Base-by-base conservation (phyloP, 495 filamentous ascomycete genomes). In the Pyrenula massariospora region DNA sequence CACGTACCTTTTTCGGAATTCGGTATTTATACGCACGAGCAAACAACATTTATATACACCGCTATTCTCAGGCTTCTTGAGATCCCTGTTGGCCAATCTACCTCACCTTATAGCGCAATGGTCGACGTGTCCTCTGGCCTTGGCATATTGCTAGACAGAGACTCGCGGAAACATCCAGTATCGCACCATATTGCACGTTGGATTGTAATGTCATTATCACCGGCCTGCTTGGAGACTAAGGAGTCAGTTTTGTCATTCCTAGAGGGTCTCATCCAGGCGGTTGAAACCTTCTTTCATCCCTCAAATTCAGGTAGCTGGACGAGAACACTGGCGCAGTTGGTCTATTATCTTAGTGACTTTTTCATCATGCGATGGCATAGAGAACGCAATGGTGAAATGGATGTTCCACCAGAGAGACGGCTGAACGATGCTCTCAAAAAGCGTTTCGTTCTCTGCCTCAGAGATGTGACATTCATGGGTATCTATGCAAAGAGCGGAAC, bases 261-360 rank as follows among this genome's bases (percentile, higher is more conserved):
- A 1, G 94, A 99, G 66, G 93, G 91, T 8, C 76, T 99, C 47
- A 89, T 99, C 60, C 86, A 97, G 65, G 94, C 89, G 12, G 86
- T 97, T 50, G 93, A 99, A 66, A 99, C 93, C 1, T 99, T 97
- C 72, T 99, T 96, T 75, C 93, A 99, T 60, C 93, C 93, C 19
- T 97, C 94, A 11, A 99, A 99, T 67, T 88, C 93, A 51, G 93
- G 93, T 10, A 72, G 65, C 47, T 99, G 93, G 93, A 96, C 92
- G 0, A 89, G 84, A 65, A 89, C 89, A 52, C 72, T 99, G 19
- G 84, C 89, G 0, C 91, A 96, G 64, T 75, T 99, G 52, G 86
- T 94, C 23, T 96, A 87, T 69, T 96, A 94, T 69, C 77, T 97
- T 1, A 84, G 89, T 3, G 93, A 99, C 66, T 91, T 95, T 64